phyloP scores from a whole-genome alignment of 441 rosid genomes.

The Kokia cookei region DNA sequence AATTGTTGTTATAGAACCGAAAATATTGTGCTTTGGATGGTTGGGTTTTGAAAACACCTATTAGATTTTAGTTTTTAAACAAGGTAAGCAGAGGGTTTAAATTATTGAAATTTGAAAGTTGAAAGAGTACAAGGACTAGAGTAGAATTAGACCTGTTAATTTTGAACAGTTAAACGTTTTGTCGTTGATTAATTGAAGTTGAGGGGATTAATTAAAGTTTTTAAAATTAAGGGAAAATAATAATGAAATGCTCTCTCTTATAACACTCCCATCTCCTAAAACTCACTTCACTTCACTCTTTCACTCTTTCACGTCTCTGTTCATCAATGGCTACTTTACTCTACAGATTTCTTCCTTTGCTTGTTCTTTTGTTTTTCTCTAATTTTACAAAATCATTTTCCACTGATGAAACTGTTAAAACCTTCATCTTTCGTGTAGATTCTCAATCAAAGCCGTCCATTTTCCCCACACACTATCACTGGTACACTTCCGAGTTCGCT shows the following conservation, averaged over 20 bases:
- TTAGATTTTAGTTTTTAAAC: no score
- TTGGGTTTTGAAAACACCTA: no score
- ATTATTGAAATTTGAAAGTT: no score
- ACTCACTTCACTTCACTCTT: constrained; percentile 16
- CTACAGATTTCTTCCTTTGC: constrained; percentile 12
- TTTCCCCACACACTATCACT: constrained; percentile 74
- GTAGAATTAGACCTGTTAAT: no score
- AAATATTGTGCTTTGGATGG: no score
- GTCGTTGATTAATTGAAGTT: not conserved
- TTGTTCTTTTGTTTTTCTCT: constrained; percentile 10
- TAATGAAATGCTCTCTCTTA: not conserved
- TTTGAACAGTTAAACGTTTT: not conserved
- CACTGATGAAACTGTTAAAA: constrained; percentile 21
- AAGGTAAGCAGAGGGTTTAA: no score
- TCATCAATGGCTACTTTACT: constrained; percentile 16
- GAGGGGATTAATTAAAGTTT: not conserved
- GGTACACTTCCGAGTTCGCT: constrained; percentile 74
- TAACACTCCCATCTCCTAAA: not conserved
- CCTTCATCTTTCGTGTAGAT: constrained; percentile 68
- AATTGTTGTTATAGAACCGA: no score
- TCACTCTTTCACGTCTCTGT: constrained; percentile 17
- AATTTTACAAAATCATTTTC: constrained; percentile 9
- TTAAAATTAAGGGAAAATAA: not conserved
- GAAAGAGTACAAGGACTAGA: no score
- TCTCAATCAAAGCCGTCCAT: constrained; percentile 62